phyloP scores from a whole-genome alignment of 441 rosid species.

The Adansonia madagascariensis region DNA sequence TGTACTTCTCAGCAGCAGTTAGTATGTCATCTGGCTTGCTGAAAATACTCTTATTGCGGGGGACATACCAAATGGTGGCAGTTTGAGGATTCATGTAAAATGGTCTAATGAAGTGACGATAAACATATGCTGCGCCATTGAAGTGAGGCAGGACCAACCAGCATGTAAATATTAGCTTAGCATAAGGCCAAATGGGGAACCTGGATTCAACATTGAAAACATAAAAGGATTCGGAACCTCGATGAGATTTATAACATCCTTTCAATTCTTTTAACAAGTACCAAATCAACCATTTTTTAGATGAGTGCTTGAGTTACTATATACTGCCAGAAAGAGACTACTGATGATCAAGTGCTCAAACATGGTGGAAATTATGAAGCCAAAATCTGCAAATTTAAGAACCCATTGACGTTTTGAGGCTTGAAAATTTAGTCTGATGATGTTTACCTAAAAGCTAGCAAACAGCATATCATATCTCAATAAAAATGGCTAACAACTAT shows the following conservation, averaged over 20 bases:
- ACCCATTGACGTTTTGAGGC: too few relatives aligned
- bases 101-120: conserved; percentile 74
- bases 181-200: conserved; percentile 86
- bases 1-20: conserved; percentile 85
- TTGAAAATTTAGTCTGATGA: too few relatives aligned
- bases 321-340: not conserved
- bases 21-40: conserved; percentile 73
- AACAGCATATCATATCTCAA: too few relatives aligned
- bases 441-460: too few relatives aligned
- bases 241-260: not conserved
- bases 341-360: not conserved
- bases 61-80: conserved; percentile 74
- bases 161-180: conserved; percentile 71
- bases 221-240: too few relatives aligned
- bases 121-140: conserved; percentile 87
- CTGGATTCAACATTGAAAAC: conserved; percentile 39
- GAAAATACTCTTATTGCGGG: conserved; percentile 50
- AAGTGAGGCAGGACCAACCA: conserved; percentile 92
- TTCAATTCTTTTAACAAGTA: not conserved
- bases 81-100: conserved; percentile 64
- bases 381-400: too few relatives aligned
- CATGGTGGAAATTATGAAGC: too few relatives aligned
- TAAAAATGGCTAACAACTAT: too few relatives aligned
- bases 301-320: not conserved
- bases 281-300: not conserved